These are phyloP conservation scores for Wickerhamiella lipophila DNA, from an alignment of 805 yeast species.

Conservation along the genomic window DNA sequence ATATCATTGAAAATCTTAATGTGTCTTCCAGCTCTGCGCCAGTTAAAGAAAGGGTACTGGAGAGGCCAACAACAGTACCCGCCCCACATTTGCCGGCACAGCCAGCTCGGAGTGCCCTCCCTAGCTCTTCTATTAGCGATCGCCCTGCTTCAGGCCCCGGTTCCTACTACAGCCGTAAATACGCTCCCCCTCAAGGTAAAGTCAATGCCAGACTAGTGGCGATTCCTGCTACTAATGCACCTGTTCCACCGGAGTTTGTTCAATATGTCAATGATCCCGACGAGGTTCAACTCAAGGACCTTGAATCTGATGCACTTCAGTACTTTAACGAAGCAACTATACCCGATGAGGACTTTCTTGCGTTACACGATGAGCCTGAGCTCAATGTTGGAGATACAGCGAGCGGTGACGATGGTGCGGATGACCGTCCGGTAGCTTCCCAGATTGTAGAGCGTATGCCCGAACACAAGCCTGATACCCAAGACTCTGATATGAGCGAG, in stretches of 20 bases:
- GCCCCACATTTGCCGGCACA: neutral
- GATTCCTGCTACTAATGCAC: neutral
- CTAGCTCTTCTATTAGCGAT: neutral
- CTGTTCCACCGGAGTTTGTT: conserved; percentile 10
- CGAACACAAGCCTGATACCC: conserved; percentile 1
- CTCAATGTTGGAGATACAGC: neutral
- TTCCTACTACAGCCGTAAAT: neutral
- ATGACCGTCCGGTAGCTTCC: conserved; percentile 6
- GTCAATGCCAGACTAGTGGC: neutral
- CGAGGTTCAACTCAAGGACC: conserved; percentile 3
- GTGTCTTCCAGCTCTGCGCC: neutral
- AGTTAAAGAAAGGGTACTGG: neutral
- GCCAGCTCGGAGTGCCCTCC: too few species aligned
- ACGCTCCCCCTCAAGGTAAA: neutral
- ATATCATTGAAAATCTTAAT: conserved; percentile 17
- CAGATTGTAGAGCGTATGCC: conserved; percentile 7
- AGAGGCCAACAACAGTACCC: neutral
- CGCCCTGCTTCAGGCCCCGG: neutral
- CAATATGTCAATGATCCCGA: conserved; percentile 13
- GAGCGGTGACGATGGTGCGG: conserved; percentile 4
- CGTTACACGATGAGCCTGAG: conserved; percentile 14
- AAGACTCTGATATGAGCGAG: conserved; percentile 19
- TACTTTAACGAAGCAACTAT: conserved; percentile 19
- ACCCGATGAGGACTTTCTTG: conserved; percentile 21
- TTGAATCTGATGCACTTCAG: conserved; percentile 15